phyloP scores from a whole-genome alignment of 2,329 filamentous ascomycete genomes.

The Fusarium phyllophilum region DNA sequence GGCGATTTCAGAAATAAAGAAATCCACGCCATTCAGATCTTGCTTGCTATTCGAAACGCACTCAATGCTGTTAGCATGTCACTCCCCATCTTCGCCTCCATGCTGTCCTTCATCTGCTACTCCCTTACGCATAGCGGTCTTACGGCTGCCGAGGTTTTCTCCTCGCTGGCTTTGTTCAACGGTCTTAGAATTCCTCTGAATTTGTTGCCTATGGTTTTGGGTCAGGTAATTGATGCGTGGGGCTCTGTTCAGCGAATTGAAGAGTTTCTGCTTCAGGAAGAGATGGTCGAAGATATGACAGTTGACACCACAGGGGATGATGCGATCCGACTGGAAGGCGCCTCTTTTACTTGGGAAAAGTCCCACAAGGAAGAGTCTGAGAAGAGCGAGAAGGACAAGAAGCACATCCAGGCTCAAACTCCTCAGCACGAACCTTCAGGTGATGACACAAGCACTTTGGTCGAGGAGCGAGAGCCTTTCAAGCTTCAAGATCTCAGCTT shows the following conservation, averaged over 20 bases:
- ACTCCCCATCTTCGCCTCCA: conserved; percentile 92
- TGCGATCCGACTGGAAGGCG: conserved; percentile 76
- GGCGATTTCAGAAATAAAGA: conserved; percentile 79
- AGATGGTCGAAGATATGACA: conserved; percentile 77
- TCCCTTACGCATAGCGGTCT: conserved; percentile 74
- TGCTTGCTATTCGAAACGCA: conserved; percentile 84
- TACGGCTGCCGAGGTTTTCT: conserved; percentile 84
- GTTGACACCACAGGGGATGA: conserved; percentile 67
- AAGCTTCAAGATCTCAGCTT: conserved; percentile 76
- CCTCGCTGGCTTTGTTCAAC: conserved; percentile 95
- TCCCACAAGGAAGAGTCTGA: conserved; percentile 66
- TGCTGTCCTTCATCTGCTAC: conserved; percentile 91
- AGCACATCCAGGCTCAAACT: conserved; percentile 41
- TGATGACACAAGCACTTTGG: conserved; percentile 64
- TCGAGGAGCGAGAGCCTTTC: conserved; percentile 74
- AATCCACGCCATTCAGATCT: conserved; percentile 83
- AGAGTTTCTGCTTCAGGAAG: conserved; percentile 87
- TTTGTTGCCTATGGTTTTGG: conserved; percentile 85
- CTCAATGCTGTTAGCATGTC: conserved; percentile 87
- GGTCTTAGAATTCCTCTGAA: conserved; percentile 90
- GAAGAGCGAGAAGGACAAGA: conserved; percentile 57
- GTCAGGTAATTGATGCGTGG: conserved; percentile 89
- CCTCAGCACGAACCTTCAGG: conserved; percentile 50
- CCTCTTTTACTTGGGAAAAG: conserved; percentile 89
- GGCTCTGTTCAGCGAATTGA: conserved; percentile 86